These are phyloP conservation scores for Citrus inodora DNA, from an alignment of 345 rosid genomes.

Conservation along the genomic window DNA sequence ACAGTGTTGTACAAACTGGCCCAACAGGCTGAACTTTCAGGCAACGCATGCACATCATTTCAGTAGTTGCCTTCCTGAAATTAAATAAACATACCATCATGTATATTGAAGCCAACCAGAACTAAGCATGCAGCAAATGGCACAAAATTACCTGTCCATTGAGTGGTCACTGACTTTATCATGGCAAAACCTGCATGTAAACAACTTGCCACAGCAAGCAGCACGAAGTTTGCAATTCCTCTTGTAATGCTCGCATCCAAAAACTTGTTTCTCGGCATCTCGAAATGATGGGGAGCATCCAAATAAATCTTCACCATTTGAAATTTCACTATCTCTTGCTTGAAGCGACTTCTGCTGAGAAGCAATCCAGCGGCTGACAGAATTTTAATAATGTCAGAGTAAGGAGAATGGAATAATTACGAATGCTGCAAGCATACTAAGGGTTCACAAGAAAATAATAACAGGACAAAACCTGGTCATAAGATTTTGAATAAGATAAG, in stretches of 20 bases:
- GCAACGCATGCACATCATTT: constrained; percentile 90
- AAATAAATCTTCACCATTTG: constrained; percentile 48
- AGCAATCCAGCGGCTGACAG: constrained; percentile 69
- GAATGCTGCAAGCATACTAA: not conserved
- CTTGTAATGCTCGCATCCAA: constrained; percentile 81
- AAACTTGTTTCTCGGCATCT: constrained; percentile 50
- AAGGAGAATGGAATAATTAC: constrained; percentile 6
- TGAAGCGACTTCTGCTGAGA: constrained; percentile 62
- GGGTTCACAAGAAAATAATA: constrained; percentile 5
- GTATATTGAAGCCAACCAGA: constrained; percentile 11
- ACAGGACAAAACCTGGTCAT: constrained; percentile 55
- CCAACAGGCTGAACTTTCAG: constrained; percentile 65
- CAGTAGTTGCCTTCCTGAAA: constrained; percentile 65
- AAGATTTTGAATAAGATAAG: constrained; percentile 66
- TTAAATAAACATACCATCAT: constrained; percentile 9
- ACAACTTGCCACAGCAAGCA: constrained; percentile 70
- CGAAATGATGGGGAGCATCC: constrained; percentile 62
- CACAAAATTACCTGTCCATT: constrained; percentile 59
- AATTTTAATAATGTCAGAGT: constrained; percentile 8
- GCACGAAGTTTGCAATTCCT: constrained; percentile 79
- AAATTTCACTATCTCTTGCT: constrained; percentile 33
- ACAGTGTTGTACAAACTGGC: constrained; percentile 52
- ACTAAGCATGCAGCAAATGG: not conserved
- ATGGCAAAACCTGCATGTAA: constrained; percentile 73
- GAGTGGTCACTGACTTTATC: constrained; percentile 82